Evolutionary conservation across 176 grass and related monocot genomes (phyloP), one percentile per base, ranked within the genome.

Genomic region (Eleusine indica): DNA sequence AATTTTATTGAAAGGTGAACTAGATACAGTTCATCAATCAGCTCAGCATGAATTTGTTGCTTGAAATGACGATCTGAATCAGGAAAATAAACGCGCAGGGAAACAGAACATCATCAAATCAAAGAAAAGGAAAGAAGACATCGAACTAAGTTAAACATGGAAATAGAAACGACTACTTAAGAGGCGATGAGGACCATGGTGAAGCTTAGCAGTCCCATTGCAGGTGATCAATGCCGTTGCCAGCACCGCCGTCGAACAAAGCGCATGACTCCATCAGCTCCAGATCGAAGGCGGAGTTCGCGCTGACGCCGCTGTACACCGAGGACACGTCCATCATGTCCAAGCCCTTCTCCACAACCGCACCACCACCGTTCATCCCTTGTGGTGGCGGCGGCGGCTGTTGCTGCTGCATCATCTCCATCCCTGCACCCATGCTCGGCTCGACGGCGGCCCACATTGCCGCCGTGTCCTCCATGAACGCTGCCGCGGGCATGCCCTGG

Each of bases 121-220:
- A 1, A 18, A 22, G 9, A 21, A 30, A 80, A 70, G 8, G 63
- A 58, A 78, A 77, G 17, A 70, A 82, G 40, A n/a, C 84, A 82
- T 85, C 52, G 70, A 81, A 82, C 53, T 58, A 91, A 83, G 38
- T 81, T 76, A 86, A 83, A 64, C 77, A 87, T 89, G 57, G 66
- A 68, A 87, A 68, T 9, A 67, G 15, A 49, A 80, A 58, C 42
- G 66, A 51, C 41, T 70, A 91, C 84, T 86, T 81, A 81, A 70
- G 87, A 82, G 22, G 82, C 25, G 25, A 25, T 84, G 73, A 60
- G 57, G 37, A 70, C 49, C 46, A 86, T 78, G 80, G 71, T 80
- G 79, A 88, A 88, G 76, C 88, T 88, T 94, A 94, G 74, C 91
- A 99, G 77, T 96, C 91, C 96, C 96, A 99, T 85, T 94, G 93